Evolutionary conservation across 2,329 filamentous ascomycete species (phyloP).

Genomic region (Penicillium sp.): DNA sequence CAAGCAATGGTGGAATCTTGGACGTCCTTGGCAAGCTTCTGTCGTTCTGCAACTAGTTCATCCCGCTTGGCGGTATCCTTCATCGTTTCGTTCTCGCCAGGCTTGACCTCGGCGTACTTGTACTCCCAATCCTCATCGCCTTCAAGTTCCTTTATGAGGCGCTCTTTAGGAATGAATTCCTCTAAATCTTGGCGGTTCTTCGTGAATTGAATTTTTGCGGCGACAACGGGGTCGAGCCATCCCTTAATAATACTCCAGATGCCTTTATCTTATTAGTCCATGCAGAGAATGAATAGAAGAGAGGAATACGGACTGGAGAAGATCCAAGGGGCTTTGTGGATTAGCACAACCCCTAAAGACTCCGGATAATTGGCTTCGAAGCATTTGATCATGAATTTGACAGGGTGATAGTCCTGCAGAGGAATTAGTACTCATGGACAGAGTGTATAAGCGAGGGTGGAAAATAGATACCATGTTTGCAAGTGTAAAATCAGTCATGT

Average conservation of each 20-base stretch:
- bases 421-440: slow-evolving; percentile 3
- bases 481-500: slow-evolving; percentile 92
- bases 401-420: slow-evolving; percentile 80
- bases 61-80: slow-evolving; percentile 68
- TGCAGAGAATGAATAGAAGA: background rate
- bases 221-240: slow-evolving; percentile 97
- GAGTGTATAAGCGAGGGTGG: background rate
- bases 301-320: slow-evolving; percentile 74
- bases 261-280: slow-evolving; percentile 53
- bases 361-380: slow-evolving; percentile 99
- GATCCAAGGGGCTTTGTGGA: slow-evolving; percentile 96
- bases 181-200: slow-evolving; percentile 79
- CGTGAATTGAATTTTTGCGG: slow-evolving; percentile 90
- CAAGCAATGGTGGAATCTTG: slow-evolving; percentile 77
- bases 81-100: slow-evolving; percentile 78
- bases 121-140: slow-evolving; percentile 87
- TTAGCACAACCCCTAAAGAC: slow-evolving; percentile 82
- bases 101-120: slow-evolving; percentile 74
- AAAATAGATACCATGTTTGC: slow-evolving; percentile 78
- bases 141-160: slow-evolving; percentile 81
- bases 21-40: slow-evolving; percentile 70
- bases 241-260: slow-evolving; percentile 95
- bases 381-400: slow-evolving; percentile 99
- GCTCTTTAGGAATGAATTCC: slow-evolving; percentile 71
- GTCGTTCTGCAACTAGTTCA: slow-evolving; percentile 66